Evolutionary conservation across 2,329 filamentous ascomycete genomes (phyloP).

Genomic region (Penicillium sp.): DNA sequence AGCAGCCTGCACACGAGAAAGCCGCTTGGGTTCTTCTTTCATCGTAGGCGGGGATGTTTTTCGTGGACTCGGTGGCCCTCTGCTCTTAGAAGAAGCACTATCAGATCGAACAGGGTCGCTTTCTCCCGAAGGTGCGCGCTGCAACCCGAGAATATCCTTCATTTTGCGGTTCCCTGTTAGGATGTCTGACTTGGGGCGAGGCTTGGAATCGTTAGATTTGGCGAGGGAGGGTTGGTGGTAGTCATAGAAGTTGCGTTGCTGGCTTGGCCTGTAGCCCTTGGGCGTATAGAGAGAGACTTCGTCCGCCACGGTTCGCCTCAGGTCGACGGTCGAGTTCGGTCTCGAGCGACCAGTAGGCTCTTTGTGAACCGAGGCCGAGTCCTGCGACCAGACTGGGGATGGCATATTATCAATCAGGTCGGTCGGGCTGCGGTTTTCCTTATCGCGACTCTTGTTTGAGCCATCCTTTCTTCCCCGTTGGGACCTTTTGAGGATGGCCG

Average conservation of each 20-base stretch:
- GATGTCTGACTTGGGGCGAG: conserved; percentile 53
- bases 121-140: conserved; percentile 29
- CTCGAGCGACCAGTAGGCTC: conserved; percentile 34
- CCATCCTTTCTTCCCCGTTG: conserved; percentile 64
- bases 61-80: conserved; percentile 22
- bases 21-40: conserved; percentile 45
- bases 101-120: conserved; percentile 10
- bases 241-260: conserved; percentile 61
- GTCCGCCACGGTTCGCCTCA: conserved; percentile 48
- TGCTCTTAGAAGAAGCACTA: conserved; percentile 18
- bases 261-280: conserved; percentile 58
- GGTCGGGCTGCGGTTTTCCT: conserved; percentile 74
- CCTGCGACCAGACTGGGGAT: conserved; percentile 80
- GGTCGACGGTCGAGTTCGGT: conserved; percentile 43
- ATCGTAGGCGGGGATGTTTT: conserved; percentile 28
- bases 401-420: conserved; percentile 46
- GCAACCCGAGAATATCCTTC: conserved; percentile 33
- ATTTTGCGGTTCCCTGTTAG: conserved; percentile 44
- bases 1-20: conserved; percentile 60
- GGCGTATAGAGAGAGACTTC: conserved; percentile 61
- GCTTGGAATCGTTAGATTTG: conserved; percentile 40
- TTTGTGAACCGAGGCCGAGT: conserved; percentile 49
- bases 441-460: conserved; percentile 60
- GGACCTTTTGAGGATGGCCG: conserved; percentile 70
- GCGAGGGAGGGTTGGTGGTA: conserved; percentile 49